Base-by-base conservation (phyloP, 129 eudicot species). In the Centrapalus pauciflorus region DNA sequence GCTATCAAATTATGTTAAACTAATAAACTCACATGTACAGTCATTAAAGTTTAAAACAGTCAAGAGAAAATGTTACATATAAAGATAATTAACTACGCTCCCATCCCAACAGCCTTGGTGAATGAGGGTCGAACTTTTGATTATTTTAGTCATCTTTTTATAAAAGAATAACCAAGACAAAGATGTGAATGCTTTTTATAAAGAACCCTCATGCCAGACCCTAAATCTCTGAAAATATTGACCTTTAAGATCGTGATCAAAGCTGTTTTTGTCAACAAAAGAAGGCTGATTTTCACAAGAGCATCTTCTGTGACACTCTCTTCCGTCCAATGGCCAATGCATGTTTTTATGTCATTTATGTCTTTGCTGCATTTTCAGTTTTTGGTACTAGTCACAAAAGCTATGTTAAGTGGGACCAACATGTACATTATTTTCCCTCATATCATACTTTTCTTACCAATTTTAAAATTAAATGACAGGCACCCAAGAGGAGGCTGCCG, bases 401-500 rank as follows among this genome's bases (percentile, higher is more conserved):
- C 51, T 28, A 56, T 74, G 27, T 43, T 32, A 14, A 67, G 52
- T 55, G 30, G 75, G 79, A 65, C 79, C 37, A 55, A 10, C 37
- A 43, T 66, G 33, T 57, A 34, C 20, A 73, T 73, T 55, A 43
- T 46, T 29, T 57, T 3, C 59, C 59, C 34, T 54, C 12, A 3
- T 10, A 0, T 55, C 14, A 9, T 17, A 21, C 24, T 46, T 46
- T 12, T 43, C 26, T 30, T 41, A 59, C 59, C 40, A 20, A 14
- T 21, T 10, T 11, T 16, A 4, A 28, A 29, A 0, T 17, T 51
- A 41, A 50, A 23, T 56, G 26, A 45, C 74, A 87, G 97, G 95
- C 72, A 90, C 97, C 40, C 97, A 87, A 82, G 97, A 90, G 75
- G 97, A 90, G 78, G 97, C 97, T 14, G 97, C 97, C 2, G 97